A percentile compares a stretch with the other conserved stretches of the same genome.
Conservation (phyloP, 1,284 basidiomycete genomes). For the Ceratobasidium sp. region DNA sequence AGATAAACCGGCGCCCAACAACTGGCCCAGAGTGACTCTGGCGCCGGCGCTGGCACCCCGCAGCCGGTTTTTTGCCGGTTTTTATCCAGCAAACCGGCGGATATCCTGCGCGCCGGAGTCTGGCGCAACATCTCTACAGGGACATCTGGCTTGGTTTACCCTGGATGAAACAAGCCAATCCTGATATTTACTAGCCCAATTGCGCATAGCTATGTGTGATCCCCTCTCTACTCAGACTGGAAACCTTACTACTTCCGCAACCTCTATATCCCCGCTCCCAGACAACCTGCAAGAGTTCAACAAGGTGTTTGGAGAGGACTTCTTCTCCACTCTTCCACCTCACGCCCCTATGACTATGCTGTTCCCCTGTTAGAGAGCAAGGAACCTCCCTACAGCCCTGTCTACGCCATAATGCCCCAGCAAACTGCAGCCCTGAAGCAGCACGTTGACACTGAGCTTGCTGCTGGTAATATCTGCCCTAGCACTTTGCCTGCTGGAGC, state of each 20-base stretch:
- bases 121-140: too few relatives aligned
- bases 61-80: too few relatives aligned
- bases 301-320: not conserved
- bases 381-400: not conserved
- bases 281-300: not conserved
- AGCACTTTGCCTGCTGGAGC: constrained; percentile 42
- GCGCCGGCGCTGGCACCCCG: too few relatives aligned
- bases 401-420: not conserved
- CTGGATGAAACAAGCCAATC: not conserved
- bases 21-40: too few relatives aligned
- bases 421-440: not conserved
- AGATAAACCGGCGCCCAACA: too few relatives aligned
- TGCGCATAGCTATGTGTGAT: not conserved
- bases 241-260: too few relatives aligned
- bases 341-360: not conserved
- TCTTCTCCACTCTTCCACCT: not conserved
- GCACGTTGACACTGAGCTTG: not conserved
- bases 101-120: too few relatives aligned
- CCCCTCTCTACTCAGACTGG: not conserved
- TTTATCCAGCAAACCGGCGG: too few relatives aligned
- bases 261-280: not conserved
- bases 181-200: not conserved
- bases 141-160: not conserved
- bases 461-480: not conserved
- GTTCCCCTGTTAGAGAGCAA: not conserved